phyloP scores from a whole-genome alignment of 371 early-diverging fungal species.

The Coemansia sp. region DNA sequence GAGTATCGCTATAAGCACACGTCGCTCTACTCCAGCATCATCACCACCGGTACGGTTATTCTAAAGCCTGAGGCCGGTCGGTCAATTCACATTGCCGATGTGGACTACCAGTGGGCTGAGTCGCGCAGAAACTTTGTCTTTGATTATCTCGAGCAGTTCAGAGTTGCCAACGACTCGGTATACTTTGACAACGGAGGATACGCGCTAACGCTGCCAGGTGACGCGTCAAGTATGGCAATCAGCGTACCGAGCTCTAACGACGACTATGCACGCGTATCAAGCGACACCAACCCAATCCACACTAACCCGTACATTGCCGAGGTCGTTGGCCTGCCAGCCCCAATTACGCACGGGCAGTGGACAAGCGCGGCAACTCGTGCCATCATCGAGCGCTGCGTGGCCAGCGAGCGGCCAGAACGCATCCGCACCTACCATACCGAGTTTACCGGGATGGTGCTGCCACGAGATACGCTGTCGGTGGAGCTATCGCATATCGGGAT shows the following conservation, averaged over 20 bases:
- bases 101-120: slow-evolving; percentile 64
- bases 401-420: slow-evolving; percentile 86
- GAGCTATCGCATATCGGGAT: slow-evolving; percentile 91
- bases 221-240: too few species aligned
- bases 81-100: slow-evolving; percentile 72
- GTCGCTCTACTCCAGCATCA: slow-evolving; percentile 63
- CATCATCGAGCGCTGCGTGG: slow-evolving; percentile 89
- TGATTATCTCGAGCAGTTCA: not conserved
- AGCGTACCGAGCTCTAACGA: slow-evolving; percentile 69
- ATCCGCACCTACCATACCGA: slow-evolving; percentile 82
- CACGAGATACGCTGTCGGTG: slow-evolving; percentile 81
- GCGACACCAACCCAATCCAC: slow-evolving; percentile 93
- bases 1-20: slow-evolving; percentile 68
- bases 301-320: slow-evolving; percentile 93
- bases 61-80: slow-evolving; percentile 62
- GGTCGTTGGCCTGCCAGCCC: slow-evolving; percentile 82
- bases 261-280: slow-evolving; percentile 68
- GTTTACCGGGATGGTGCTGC: slow-evolving; percentile 91
- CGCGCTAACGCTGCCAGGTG: slow-evolving; percentile 59
- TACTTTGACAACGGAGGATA: slow-evolving; percentile 75
- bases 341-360: slow-evolving; percentile 98
- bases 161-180: not conserved
- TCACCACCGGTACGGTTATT: slow-evolving; percentile 72
- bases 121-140: slow-evolving; percentile 56
- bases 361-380: slow-evolving; percentile 89